Conservation (phyloP, 164 flowering plant species). For the Pachysandra terminalis region DNA sequence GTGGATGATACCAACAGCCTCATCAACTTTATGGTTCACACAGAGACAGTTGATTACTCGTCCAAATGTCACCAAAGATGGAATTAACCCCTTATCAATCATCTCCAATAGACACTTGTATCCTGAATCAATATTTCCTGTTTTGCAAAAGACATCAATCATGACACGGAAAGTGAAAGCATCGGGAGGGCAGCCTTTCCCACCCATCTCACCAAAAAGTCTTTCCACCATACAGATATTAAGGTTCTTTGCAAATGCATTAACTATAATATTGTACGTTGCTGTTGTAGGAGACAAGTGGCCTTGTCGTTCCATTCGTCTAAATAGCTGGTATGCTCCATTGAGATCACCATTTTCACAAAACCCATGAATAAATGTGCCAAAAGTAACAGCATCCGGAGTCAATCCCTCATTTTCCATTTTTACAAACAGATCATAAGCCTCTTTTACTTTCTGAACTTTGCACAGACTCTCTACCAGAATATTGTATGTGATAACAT, state of each 20-base stretch:
- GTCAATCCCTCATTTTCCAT: constrained; percentile 49
- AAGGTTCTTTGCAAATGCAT: constrained; percentile 57
- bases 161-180: constrained; percentile 66
- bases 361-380: constrained; percentile 68
- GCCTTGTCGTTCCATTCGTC: constrained; percentile 37
- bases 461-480: constrained; percentile 73
- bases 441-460: constrained; percentile 51
- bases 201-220: constrained; percentile 60
- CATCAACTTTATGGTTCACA: constrained; percentile 45
- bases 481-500: constrained; percentile 69
- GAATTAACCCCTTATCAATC: constrained; percentile 55
- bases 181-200: constrained; percentile 49
- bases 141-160: constrained; percentile 77
- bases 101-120: constrained; percentile 46
- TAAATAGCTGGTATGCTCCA: constrained; percentile 59
- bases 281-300: constrained; percentile 48
- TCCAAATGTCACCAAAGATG: constrained; percentile 70
- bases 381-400: constrained; percentile 60
- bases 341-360: constrained; percentile 58
- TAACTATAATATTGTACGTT: constrained; percentile 71
- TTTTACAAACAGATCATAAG: constrained; percentile 47
- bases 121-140: constrained; percentile 51
- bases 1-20: constrained; percentile 69
- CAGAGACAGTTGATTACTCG: constrained; percentile 76
- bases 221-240: constrained; percentile 44